phyloP scores from a whole-genome alignment of 2,329 filamentous ascomycete genomes.

The Ophiostoma piceae region DNA sequence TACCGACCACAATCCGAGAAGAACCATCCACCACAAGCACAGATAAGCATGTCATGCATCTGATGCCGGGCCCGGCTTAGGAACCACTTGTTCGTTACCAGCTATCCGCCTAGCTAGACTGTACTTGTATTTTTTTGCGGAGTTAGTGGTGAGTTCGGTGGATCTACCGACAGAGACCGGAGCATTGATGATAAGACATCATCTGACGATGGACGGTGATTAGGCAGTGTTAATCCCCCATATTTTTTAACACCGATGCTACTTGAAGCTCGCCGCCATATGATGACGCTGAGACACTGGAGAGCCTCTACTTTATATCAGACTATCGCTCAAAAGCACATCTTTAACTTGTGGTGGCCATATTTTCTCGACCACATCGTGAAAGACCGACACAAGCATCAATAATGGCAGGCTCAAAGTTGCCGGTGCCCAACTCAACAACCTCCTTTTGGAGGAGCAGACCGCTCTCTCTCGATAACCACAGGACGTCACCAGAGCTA shows the following conservation, averaged over 20 bases:
- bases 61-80: not conserved
- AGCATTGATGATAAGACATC: not conserved
- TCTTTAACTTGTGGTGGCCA: not conserved
- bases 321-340: not conserved
- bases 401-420: not conserved
- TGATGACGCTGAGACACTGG: not conserved
- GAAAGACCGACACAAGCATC: not conserved
- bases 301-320: not conserved
- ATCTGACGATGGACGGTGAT: not conserved
- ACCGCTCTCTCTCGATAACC: not conserved
- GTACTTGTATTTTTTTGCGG: not conserved
- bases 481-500: not conserved
- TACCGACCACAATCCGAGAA: not conserved
- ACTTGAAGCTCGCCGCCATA: not conserved
- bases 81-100: not conserved
- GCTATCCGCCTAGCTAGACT: not conserved
- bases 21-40: not conserved
- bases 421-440: conserved; percentile 7
- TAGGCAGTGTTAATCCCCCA: not conserved
- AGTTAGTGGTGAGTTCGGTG: not conserved
- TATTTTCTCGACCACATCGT: not conserved
- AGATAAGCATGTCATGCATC: conserved; percentile 4
- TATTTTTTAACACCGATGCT: not conserved
- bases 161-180: not conserved
- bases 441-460: conserved; percentile 9